Base-by-base conservation (phyloP, 176 grass and related monocot genomes). In the Elymus sibiricus region DNA sequence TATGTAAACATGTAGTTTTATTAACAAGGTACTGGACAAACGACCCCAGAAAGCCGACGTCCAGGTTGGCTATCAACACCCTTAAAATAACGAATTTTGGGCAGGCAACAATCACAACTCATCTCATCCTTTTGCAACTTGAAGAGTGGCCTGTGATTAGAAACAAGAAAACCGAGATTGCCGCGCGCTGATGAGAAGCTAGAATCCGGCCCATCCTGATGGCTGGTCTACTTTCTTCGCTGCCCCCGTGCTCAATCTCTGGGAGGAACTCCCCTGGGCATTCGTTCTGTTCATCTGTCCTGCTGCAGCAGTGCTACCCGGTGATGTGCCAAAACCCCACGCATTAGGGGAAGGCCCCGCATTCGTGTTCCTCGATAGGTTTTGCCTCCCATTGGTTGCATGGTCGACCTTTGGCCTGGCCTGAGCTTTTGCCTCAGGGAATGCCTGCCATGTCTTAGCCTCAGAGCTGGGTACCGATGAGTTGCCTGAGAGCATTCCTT, bases 181-280 rank as follows among this genome's bases (percentile, higher is more conserved):
- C 61, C 5, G 2, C n/a, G 24, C 16, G 38, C 19, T 25, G 28
- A 61, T 5, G 76, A 79, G 29, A 70, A 75, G 60, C 79, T 91
- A 97, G 82, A 97, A 97, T 28, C 90, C 90, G 27, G 94, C 88
- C 94, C 94, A 97, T 60, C 94, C 94, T 72, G 94, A 75, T 88
- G 94, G 94, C 37, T 89, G 88, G 3, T 93, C 88, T 60, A 65
- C 46, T 43, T 88, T 89, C 88, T 87, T 89, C 0, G 60, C 31
- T 28, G 49, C 32, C 5, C 80, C 65, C 3, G 37, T 21, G 38
- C 76, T 81, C 61, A 93, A 92, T 74, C 90, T 90, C 86, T 89
- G 93, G 3, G 90, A 93, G 47, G 90, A 89, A 67, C 77, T 87
- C 77, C 88, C 90, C 42, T 55, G 81, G 42, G 10, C 79, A 60